Base-by-base conservation (phyloP, 2,329 filamentous ascomycete species). In the Massarina eburnea region DNA sequence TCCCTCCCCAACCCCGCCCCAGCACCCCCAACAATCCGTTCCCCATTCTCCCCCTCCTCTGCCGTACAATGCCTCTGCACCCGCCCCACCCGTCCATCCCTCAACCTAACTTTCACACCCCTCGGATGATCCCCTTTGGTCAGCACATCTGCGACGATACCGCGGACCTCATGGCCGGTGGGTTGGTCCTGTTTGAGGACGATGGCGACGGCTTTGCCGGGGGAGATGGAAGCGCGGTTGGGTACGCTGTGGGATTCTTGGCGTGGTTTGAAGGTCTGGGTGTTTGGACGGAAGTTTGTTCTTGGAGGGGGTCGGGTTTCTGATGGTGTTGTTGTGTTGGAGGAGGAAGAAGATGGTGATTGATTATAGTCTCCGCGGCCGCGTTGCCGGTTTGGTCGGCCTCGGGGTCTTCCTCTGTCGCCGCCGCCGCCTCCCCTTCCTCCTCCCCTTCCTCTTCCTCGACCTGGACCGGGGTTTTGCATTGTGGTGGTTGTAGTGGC, bases 101-200 rank as follows among this genome's bases (percentile, higher is more conserved):
- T 71, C 5, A 92, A 74, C 2, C 88, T 81, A 19, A 91, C 87
- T 68, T 91, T 92, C 72, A 91, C 88, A 27, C 88, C 88, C 8
- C 86, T 79, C 2, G 86, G 86, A 59, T 92, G 88, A 55, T 91
- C 82, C 20, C 86, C 86, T 1, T 80, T 75, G 2, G 88, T 91
- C 38, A 92, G 75, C 0, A 91, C 67, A 36, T 89, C 81, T 41
- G 78, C 76, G 1, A 92, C 82, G 4, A 76, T 68, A 19, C 88
- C 88, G 35, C 76, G 73, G 1, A 89, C 87, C 57, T 89, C 83
- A 36, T 80, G 79, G 6, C 88, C 88, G 0, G 86, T 90, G 1
- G 80, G 80, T 64, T 92, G 88, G 67, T 92, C 88, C 49, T 80
- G 76, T 60, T 92, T 92, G 24, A 91, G 76, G 1, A 91, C 76